phyloP scores from a whole-genome alignment of 2,329 filamentous ascomycete species.

The Ophiocordyceps robertsii region DNA sequence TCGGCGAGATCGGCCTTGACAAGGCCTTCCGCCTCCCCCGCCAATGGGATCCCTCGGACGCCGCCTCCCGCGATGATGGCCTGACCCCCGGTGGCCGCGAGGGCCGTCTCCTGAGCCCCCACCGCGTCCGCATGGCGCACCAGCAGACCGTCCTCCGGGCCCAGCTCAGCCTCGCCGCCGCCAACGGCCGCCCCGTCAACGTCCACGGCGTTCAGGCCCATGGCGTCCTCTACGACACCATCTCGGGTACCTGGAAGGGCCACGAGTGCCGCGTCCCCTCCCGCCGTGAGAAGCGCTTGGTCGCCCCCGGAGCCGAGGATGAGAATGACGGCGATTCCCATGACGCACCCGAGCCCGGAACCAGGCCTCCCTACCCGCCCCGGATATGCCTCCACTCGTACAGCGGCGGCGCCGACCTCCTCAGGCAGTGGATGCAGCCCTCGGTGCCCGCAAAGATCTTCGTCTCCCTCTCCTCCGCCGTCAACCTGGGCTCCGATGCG shows the following conservation, averaged over 20 bases:
- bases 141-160: slow-evolving; percentile 52
- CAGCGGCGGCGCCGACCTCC: slow-evolving; percentile 60
- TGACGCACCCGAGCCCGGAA: slow-evolving; percentile 7
- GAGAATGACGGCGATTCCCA: slow-evolving; percentile 22
- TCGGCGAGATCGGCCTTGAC: slow-evolving; percentile 70
- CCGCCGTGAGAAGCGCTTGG: slow-evolving; percentile 40
- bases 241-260: slow-evolving; percentile 56
- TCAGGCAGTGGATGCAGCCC: slow-evolving; percentile 66
- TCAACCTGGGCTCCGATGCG: slow-evolving; percentile 55
- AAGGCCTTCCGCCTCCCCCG: slow-evolving; percentile 62
- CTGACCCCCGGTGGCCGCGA: slow-evolving; percentile 60
- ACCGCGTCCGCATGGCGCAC: slow-evolving; percentile 55
- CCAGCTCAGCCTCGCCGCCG: slow-evolving; percentile 59
- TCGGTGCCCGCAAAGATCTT: slow-evolving; percentile 64
- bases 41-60: slow-evolving; percentile 29
- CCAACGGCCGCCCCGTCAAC: slow-evolving; percentile 50
- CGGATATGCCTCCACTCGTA: slow-evolving; percentile 91
- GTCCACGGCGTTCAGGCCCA: slow-evolving; percentile 68
- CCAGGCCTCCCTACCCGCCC: slow-evolving; percentile 58
- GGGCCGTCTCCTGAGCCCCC: slow-evolving; percentile 51
- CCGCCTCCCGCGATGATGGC: slow-evolving; percentile 11
- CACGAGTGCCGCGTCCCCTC: slow-evolving; percentile 49
- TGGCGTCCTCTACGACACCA: slow-evolving; percentile 51
- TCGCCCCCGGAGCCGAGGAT: slow-evolving; percentile 30
- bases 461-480: slow-evolving; percentile 74